Percentiles rank a stretch among this genome's conserved stretches.
Conservation (phyloP, 306 rosid genomes). For the Cicer yamashitae region DNA sequence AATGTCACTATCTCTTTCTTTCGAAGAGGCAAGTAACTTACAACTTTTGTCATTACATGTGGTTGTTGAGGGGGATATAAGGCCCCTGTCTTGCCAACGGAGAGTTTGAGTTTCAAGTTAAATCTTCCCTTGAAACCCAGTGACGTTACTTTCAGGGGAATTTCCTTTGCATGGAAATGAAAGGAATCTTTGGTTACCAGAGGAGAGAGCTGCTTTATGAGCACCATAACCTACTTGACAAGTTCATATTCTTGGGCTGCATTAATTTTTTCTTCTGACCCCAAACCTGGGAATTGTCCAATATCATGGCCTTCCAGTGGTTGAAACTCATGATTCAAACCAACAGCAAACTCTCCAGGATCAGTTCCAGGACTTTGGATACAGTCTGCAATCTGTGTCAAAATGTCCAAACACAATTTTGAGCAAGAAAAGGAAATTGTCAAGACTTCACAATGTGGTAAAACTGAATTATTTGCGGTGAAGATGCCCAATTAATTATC, state of each 20-base stretch:
- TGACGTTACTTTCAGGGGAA: not conserved
- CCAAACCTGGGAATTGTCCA: conserved; percentile 78
- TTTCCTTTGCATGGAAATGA: conserved; percentile 40
- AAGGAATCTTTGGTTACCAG: conserved; percentile 7
- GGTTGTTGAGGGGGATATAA: conserved; percentile 25
- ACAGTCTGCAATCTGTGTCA: conserved; percentile 79
- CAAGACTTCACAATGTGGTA: conserved; percentile 6
- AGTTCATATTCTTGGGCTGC: conserved; percentile 52
- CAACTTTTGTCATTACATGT: conserved; percentile 26
- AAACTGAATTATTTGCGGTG: conserved; percentile 24
- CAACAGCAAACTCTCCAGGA: conserved; percentile 68
- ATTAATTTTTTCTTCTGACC: conserved; percentile 43
- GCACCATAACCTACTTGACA: conserved; percentile 41
- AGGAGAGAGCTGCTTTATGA: conserved; percentile 38
- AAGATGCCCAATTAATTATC: not conserved
- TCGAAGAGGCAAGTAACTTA: conserved; percentile 27
- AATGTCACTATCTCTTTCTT: conserved; percentile 34
- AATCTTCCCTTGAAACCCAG: conserved; percentile 1
- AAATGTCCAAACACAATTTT: conserved; percentile 28
- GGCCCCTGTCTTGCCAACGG: conserved; percentile 25
- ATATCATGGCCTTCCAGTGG: conserved; percentile 76
- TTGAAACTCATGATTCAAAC: conserved; percentile 69
- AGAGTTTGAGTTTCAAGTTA: conserved; percentile 18
- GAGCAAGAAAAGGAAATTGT: not conserved
- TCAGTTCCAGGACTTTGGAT: conserved; percentile 53